Conservation (phyloP, 2,329 filamentous ascomycete species). For the Scedosporium dehoogii region DNA sequence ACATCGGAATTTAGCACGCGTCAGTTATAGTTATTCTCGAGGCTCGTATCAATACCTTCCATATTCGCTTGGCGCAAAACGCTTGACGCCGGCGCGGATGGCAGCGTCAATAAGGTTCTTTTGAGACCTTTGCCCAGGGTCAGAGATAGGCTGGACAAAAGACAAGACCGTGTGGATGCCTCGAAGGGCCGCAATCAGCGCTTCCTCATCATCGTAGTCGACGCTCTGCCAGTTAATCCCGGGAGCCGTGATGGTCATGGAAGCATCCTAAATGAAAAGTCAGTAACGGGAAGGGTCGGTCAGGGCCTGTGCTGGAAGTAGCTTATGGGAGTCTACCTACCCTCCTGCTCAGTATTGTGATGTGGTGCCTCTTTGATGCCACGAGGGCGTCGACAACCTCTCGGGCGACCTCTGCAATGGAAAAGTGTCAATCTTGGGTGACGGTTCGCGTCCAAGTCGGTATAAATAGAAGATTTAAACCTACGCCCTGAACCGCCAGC, state of each 20-base stretch:
- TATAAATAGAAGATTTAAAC: neutral
- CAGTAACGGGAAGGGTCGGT: neutral
- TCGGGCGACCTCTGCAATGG: slow-evolving; percentile 34
- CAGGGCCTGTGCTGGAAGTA: neutral
- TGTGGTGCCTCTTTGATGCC: slow-evolving; percentile 38
- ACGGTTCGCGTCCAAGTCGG: too few species aligned
- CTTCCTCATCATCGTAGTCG: slow-evolving; percentile 5
- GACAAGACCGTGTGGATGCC: slow-evolving; percentile 44
- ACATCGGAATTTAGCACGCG: neutral
- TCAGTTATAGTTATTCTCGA: neutral
- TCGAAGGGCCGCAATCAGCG: slow-evolving; percentile 17
- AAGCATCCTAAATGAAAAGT: neutral
- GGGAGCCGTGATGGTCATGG: neutral
- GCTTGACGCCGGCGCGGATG: slow-evolving; percentile 46
- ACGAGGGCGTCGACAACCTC: slow-evolving; percentile 42
- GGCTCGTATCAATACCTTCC: slow-evolving; percentile 20
- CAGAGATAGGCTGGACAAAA: slow-evolving; percentile 30
- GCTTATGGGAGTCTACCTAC: slow-evolving; percentile 16
- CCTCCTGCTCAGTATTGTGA: slow-evolving; percentile 38
- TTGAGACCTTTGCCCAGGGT: slow-evolving; percentile 30
- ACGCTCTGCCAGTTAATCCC: neutral
- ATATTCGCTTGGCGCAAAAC: slow-evolving; percentile 54
- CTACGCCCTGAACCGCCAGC: slow-evolving; percentile 14
- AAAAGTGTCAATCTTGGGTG: neutral
- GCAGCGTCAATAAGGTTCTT: slow-evolving; percentile 49